phyloP scores from a whole-genome alignment of 805 yeast genomes.

The Naumovozyma castellii region DNA sequence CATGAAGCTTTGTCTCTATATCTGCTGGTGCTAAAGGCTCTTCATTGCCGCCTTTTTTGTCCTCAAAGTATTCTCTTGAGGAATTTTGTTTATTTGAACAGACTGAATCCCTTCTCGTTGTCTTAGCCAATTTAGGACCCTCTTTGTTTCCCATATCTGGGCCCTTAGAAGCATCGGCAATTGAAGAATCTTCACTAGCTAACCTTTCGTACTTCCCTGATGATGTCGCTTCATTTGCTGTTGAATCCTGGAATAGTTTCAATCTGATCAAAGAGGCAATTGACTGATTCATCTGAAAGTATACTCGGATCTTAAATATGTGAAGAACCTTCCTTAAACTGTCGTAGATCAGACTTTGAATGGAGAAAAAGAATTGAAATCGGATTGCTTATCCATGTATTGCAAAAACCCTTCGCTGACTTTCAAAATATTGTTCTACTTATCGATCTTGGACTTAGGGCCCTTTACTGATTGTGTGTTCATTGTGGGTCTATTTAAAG shows the following conservation, averaged over 20 bases:
- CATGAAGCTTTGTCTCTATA: no score
- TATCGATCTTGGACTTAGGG: no score
- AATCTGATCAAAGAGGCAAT: conserved; percentile 15
- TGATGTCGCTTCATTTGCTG: not conserved
- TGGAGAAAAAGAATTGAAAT: no score
- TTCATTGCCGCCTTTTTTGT: no score
- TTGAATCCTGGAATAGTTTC: conserved; percentile 12
- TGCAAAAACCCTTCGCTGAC: no score
- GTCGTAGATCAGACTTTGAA: no score
- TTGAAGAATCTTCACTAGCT: not conserved
- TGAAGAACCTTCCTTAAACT: no score
- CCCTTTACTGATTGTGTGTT: no score
- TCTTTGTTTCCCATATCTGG: not conserved
- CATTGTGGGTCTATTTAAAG: no score
- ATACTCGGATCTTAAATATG: no score
- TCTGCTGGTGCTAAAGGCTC: not conserved
- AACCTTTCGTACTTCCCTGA: not conserved
- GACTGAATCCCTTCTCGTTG: not conserved
- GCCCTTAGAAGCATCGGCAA: not conserved
- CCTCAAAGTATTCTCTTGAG: not conserved
- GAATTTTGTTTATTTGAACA: not conserved
- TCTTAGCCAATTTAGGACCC: not conserved
- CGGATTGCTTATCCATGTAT: no score
- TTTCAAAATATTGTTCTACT: no score
- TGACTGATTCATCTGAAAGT: conserved; percentile 18